Evolutionary conservation across 2,329 filamentous ascomycete genomes (phyloP), one percentile per base, ranked within the genome.

Genomic region (Beauveria caledonica): DNA sequence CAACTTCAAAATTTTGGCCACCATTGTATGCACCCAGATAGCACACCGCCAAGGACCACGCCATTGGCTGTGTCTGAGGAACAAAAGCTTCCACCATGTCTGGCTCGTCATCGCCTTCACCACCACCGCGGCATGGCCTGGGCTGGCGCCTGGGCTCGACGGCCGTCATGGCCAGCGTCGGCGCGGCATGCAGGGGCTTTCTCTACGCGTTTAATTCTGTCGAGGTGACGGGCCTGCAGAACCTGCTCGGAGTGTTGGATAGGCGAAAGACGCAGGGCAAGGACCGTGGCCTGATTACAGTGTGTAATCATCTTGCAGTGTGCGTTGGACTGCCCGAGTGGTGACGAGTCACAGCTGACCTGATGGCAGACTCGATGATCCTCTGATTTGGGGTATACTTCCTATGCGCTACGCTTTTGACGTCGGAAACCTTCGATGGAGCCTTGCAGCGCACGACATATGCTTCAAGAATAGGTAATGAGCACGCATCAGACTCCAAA

Each of bases 361-460:
- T 60, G 19, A 55, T n/a, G 21, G 40, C 72, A 97, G 93, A 62
- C 77, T 97, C 67, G 94, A 99, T 74, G 94, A 99, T 76, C 94
- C 94, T 27, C 76, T 97, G 62, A 86, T 97, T 66, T 99, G 93
- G 93, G 94, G 93, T 19, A 84, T 91, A 40, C 77, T 99, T 4
- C 94, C 94, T 1, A 73, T 90, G 50, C 80, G 82, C 54, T 90
- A 94, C 69, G 77, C 84, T 64, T 85, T 89, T 68, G 84, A 86
- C 62, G 84, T 89, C 21, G 79, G 82, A 60, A 94, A 92, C 70
- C 80, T 92, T 68, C 85, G 94, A 71, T 97, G 92, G 91, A 86
- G 87, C 10, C 82, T 99, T 59, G 94, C 90, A 25, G 95, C 92
- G 68, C 90, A 97, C 72, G 94, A 99, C 73, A 92, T 99, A 62